These are phyloP conservation scores for Colletotrichum sp. DNA, from an alignment of 2,329 filamentous ascomycete genomes.

Conservation along the genomic window DNA sequence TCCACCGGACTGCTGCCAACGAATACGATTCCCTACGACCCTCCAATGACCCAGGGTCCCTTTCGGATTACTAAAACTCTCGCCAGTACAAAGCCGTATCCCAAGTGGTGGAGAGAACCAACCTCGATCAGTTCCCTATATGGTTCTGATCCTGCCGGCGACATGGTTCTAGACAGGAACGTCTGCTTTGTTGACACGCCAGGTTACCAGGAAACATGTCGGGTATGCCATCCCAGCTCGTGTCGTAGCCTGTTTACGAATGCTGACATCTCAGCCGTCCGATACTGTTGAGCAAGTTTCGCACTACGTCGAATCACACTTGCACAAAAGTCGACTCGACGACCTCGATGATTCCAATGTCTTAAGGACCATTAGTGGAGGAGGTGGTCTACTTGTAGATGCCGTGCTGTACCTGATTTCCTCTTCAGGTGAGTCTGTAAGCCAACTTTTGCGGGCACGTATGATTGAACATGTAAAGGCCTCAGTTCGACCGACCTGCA, in stretches of 20 bases:
- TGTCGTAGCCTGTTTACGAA: neutral
- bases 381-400: slow-evolving; percentile 85
- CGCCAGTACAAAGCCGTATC: slow-evolving; percentile 84
- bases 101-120: slow-evolving; percentile 86
- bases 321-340: slow-evolving; percentile 65
- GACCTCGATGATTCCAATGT: slow-evolving; percentile 77
- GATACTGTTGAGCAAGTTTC: slow-evolving; percentile 65
- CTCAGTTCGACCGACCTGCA: slow-evolving; percentile 61
- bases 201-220: slow-evolving; percentile 60
- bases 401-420: slow-evolving; percentile 83
- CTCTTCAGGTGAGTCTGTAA: slow-evolving; percentile 61
- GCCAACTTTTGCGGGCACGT: slow-evolving; percentile 38
- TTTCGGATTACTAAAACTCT: slow-evolving; percentile 69
- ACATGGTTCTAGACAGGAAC: slow-evolving; percentile 86
- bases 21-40: neutral
- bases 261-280: slow-evolving; percentile 36
- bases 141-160: slow-evolving; percentile 55
- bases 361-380: slow-evolving; percentile 77
- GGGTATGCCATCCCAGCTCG: slow-evolving; percentile 43
- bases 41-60: neutral
- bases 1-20: neutral
- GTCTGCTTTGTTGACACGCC: slow-evolving; percentile 92
- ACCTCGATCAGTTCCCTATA: slow-evolving; percentile 66
- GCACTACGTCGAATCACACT: slow-evolving; percentile 75
- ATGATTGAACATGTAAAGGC: slow-evolving; percentile 44